Evolutionary conservation across 2,329 filamentous ascomycete species (phyloP), one percentile per base, ranked within the genome.

Genomic region (Cercospora nicotianae): DNA sequence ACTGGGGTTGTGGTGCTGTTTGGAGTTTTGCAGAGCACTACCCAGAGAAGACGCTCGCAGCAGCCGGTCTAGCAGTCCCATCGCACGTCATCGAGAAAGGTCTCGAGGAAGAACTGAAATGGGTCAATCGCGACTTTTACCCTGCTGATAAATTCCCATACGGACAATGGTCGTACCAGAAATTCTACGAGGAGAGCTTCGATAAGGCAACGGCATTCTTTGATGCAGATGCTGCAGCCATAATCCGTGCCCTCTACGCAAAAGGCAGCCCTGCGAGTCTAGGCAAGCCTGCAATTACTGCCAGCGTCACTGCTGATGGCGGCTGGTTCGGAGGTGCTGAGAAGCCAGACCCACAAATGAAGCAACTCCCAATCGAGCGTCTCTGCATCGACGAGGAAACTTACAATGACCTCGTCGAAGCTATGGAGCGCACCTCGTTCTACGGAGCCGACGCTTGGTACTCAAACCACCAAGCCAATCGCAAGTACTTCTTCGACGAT

Each of bases 91-190:
- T 84, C 26, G 83, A 83, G 67, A 69, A 78, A 5, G 83, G 83
- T 2, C 72, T 83, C 23, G 75, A 80, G 0, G 71, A 75, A 8
- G 63, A 80, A 9, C 60, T 81, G 12, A 74, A 77, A 3, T 65
- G 76, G 2, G 73, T 82, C 6, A 80, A 85, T 70, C 79, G 83
- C 9, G 78, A 81, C 0, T 61, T 83, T 9, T 85, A 85, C 69
- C 83, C 83, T 0, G 77, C 74, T 16, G 79, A 81, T 31, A 62
- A 83, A 68, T 83, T 78, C 57, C 77, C 79, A 1, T 76, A 73
- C 45, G 79, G 78, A 4, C 79, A 79, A 64, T 80, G 75, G 73
- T 72, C 76, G 3, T 81, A 81, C 69, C 73, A 76, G 68, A 67
- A 65, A 13, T 78, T 74, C 69, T 79, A 80, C 65, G 73, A 77